phyloP scores from a whole-genome alignment of 352 stramenopile species.

The Globisporangium ultimum region DNA sequence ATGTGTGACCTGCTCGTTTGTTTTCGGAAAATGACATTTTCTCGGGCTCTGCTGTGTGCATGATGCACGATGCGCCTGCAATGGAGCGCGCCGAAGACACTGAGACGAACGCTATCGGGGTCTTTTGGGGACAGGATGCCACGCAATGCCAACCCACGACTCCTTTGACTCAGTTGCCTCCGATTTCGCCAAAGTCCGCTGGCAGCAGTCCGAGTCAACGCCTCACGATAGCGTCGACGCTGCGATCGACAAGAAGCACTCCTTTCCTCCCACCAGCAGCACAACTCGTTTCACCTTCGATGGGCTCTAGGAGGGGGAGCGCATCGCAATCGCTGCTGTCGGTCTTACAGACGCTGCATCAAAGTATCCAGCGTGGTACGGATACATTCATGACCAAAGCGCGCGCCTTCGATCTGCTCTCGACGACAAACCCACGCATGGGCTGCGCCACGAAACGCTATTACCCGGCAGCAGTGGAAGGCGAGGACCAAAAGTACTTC shows the following conservation, averaged over 20 bases:
- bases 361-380: slow-evolving; percentile 35
- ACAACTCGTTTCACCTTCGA: neutral
- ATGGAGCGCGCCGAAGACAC: slow-evolving; percentile 5
- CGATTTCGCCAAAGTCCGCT: neutral
- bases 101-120: slow-evolving; percentile 15
- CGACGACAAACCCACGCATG: slow-evolving; percentile 5
- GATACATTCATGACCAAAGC: slow-evolving; percentile 27
- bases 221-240: neutral
- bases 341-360: slow-evolving; percentile 49
- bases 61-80: neutral
- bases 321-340: slow-evolving; percentile 29
- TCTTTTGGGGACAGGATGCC: slow-evolving; percentile 26
- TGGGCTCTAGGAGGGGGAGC: slow-evolving; percentile 1
- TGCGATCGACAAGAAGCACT: neutral
- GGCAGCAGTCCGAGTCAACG: neutral
- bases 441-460: slow-evolving; percentile 9
- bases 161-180: slow-evolving; percentile 5
- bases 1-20: no score
- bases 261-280: neutral
- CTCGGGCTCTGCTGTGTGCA: no score
- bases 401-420: slow-evolving; percentile 22
- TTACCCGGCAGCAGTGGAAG: slow-evolving; percentile 22
- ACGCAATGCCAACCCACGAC: neutral
- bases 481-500: slow-evolving; percentile 36
- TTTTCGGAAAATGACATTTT: no score